Base-by-base conservation (phyloP, 2,329 filamentous ascomycete genomes). In the Ophiosphaerella narmari region DNA sequence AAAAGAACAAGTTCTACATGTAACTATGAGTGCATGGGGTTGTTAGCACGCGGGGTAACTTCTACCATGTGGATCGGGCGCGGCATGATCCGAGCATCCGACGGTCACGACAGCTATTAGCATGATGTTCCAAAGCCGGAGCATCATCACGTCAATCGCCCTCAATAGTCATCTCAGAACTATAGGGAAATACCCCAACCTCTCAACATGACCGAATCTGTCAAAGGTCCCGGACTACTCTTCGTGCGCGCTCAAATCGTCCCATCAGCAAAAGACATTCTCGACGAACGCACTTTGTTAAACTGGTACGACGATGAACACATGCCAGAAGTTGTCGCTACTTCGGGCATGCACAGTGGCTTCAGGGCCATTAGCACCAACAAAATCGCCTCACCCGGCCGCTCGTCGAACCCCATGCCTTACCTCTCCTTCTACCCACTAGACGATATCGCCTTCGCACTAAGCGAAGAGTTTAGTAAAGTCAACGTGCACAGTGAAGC, bases 301-400 rank as follows among this genome's bases (percentile, higher is more conserved):
- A 56, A 63, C 39, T 76, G 74, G 74, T 75, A 75, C 55, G 73
- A 75, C 42, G 58, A 73, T 14, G 71, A 73, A 31, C 74, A 76
- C 54, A 74, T 75, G 31, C 54, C 70, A 13, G 72, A 75, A 46
- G 66, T 75, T 21, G 50, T 74, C 5, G 46, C 52, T 21, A 74
- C 67, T 2, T 63, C 59, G 26, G 69, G 70, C 21, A 68, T 76
- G 29, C 50, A 63, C 16, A 66, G 60, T 12, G 71, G 65, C 0
- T 68, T 70, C 40, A 71, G 73, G 23, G 74, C 63, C 48, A 52
- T 67, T 5, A 58, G 72, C 42, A 57, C 60, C 33, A 52, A 68
- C 32, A 63, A 61, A 31, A 48, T 48, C 2, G 55, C 57, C 5
- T 46, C 60, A 2, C 23, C 23, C 3, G 55, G 43, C 2, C 47